A percentile compares a stretch with the other conserved stretches of the same genome.
Evolutionary conservation across 1,139 yeast genomes (phyloP).

Genomic region (Diutina pseudorugosa): DNA sequence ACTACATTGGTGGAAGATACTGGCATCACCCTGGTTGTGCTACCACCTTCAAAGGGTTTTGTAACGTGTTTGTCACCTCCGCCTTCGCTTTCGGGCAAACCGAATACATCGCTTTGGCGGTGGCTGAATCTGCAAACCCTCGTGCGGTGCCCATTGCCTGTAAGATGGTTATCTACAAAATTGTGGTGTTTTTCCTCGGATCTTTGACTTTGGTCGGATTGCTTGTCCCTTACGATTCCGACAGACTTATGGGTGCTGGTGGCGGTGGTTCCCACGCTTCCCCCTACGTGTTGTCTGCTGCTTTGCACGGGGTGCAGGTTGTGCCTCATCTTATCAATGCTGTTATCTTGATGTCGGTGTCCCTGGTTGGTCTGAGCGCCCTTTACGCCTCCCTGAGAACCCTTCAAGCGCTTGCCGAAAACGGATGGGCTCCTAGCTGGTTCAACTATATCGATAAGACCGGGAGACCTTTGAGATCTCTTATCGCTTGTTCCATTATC

Average conservation of each 20-base stretch:
- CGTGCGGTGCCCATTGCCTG: conserved; percentile 37
- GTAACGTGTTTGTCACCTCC: conserved; percentile 33
- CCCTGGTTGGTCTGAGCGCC: conserved; percentile 33
- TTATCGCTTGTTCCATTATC: conserved; percentile 19
- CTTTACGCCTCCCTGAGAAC: conserved; percentile 34
- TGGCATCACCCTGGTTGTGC: conserved; percentile 50
- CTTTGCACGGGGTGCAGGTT: conserved; percentile 24
- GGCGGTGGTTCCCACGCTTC: conserved; percentile 31
- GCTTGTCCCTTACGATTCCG: conserved; percentile 30
- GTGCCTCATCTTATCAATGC: conserved; percentile 33
- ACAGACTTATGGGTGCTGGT: conserved; percentile 25
- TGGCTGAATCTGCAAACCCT: conserved; percentile 38
- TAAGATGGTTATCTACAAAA: conserved; percentile 25
- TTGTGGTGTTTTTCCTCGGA: conserved; percentile 27
- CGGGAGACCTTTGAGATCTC: conserved; percentile 33
- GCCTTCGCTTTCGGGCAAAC: conserved; percentile 28
- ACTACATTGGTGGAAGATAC: conserved; percentile 18
- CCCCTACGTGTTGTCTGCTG: conserved; percentile 33
- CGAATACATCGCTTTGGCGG: conserved; percentile 30
- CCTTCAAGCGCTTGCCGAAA: conserved; percentile 31
- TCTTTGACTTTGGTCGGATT: conserved; percentile 31
- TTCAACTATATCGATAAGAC: conserved; percentile 30
- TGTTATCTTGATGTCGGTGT: conserved; percentile 31
- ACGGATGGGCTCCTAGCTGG: conserved; percentile 30
- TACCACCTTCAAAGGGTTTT: conserved; percentile 25